These are phyloP conservation scores for Avicennia marina DNA, from an alignment of 257 asterid species.

Conservation along the genomic window DNA sequence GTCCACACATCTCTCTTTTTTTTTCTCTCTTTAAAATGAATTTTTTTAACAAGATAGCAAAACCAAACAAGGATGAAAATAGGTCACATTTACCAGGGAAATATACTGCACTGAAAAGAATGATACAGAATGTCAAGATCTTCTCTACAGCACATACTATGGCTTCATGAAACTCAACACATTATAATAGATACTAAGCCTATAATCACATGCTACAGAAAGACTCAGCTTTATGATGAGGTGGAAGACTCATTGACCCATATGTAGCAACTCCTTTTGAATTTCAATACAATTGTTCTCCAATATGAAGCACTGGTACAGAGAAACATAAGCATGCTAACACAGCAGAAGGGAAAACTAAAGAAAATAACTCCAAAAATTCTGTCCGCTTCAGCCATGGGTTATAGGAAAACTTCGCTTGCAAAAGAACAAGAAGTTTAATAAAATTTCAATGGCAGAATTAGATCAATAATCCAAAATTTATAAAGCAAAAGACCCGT, in stretches of 20 bases:
- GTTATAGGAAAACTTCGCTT: background rate
- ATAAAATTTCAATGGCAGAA: background rate
- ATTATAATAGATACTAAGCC: background rate
- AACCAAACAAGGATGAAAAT: background rate
- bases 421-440: background rate
- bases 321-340: conserved; percentile 4
- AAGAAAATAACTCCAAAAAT: background rate
- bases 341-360: background rate
- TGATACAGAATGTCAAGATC: background rate
- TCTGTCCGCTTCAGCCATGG: no score
- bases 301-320: background rate
- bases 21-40: background rate
- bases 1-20: no score
- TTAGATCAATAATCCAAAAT: background rate
- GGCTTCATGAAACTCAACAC: no score
- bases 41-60: no score
- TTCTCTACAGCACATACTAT: no score
- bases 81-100: background rate
- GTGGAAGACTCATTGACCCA: background rate
- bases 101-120: background rate
- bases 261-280: background rate
- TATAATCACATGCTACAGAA: conserved; percentile 3
- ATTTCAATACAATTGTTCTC: background rate
- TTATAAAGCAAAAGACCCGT: background rate
- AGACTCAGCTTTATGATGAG: background rate